Base-by-base conservation (phyloP, 257 asterid genomes). In the Scutellaria minor region DNA sequence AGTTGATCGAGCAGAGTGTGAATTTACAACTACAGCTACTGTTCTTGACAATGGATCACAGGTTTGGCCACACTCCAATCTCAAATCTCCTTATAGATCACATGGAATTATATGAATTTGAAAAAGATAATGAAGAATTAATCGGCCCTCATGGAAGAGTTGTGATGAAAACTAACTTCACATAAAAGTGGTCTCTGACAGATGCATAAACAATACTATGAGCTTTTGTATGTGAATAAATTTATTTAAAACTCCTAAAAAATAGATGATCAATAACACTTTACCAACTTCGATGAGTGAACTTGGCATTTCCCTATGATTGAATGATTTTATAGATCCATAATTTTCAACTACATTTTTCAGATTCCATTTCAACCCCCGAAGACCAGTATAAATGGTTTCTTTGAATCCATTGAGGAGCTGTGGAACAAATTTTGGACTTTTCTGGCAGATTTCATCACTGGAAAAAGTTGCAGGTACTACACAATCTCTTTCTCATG, bases 1-100 rank as follows among this genome's bases (percentile, higher is more conserved):
- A 86, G 96, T 86, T 84, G 98, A 95, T 81, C 81, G 91, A 84
- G 98, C 98, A 37, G 96, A 94, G 80, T 94, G 99, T 66, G 97
- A 91, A 63, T 95, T 95, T 71, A 86, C 97, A 41, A 95, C 99
- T 60, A 90, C 93, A 64, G 90, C 99, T 64, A 95, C 99, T 15
- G 84, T 84, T 71, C 77, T 95, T 57, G 98, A 92, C 18, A 90
- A 95, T 52, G 99, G 99, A 83, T 83, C 99, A 69, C 99, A 95
- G 98, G 99, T 95, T 66, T 71, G 86, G 11, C 64, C 39, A 41
- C 55, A 20, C 8, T 76, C 27, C 54, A 24, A 56, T 31, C 55
- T 48, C 60, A 59, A 52, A 20, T 64, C 45, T 46, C 66, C 45
- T 22, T 22, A 35, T 27, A 47, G 42, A 66, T 48, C 58, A 20